Conservation (phyloP, 148 eudicot genomes). For the Rhododendron ferrugineum region DNA sequence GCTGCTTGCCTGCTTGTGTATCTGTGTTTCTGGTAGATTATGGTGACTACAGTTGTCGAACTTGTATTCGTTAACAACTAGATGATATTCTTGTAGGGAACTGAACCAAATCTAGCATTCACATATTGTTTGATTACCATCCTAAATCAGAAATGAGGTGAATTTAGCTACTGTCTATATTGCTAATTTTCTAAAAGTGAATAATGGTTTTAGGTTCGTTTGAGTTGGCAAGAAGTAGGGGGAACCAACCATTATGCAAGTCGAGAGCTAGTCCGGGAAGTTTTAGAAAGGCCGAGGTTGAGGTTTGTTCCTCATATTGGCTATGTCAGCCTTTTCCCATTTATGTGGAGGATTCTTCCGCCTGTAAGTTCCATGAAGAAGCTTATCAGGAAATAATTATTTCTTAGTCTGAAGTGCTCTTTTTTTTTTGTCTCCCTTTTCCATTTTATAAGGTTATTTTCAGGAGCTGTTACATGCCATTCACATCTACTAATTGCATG, state of each 20-base stretch:
- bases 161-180: background rate
- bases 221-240: slow-evolving; percentile 53
- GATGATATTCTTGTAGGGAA: background rate
- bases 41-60: background rate
- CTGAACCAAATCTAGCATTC: background rate
- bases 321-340: slow-evolving; percentile 90
- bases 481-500: slow-evolving; percentile 4
- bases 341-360: slow-evolving; percentile 77
- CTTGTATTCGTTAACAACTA: background rate
- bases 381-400: background rate
- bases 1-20: slow-evolving; percentile 7
- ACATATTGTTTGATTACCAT: background rate
- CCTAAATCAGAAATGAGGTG: background rate
- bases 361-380: slow-evolving; percentile 53
- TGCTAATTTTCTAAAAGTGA: background rate
- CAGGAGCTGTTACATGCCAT: background rate
- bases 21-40: background rate
- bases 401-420: background rate
- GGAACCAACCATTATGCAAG: slow-evolving; percentile 44
- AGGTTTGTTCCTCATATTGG: slow-evolving; percentile 92
- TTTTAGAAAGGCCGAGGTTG: slow-evolving; percentile 58
- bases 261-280: slow-evolving; percentile 77
- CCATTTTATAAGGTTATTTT: background rate
- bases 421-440: background rate
- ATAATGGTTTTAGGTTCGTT: slow-evolving; percentile 50